phyloP scores from a whole-genome alignment of 768 basidiomycete genomes.

The Omphalotus guepiniiformis region DNA sequence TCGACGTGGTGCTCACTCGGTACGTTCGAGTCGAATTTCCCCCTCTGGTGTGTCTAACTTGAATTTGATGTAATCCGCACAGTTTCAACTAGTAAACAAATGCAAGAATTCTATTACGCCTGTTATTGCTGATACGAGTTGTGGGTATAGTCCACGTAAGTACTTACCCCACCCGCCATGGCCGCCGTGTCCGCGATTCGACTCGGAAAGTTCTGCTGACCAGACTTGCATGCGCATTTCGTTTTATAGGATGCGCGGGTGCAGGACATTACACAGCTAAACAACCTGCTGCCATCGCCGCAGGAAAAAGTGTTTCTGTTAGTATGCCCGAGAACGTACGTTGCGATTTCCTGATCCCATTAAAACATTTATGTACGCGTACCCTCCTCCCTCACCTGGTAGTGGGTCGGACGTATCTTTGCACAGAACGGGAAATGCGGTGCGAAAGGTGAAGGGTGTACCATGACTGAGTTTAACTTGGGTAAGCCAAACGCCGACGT shows the following conservation, averaged over 20 bases:
- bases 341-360: neutral
- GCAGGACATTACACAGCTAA: conserved; percentile 17
- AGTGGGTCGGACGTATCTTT: conserved; percentile 42
- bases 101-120: conserved; percentile 27
- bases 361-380: neutral
- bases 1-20: too few relatives aligned
- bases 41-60: too few relatives aligned
- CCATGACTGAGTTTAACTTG: conserved; percentile 36
- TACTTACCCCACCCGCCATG: neutral
- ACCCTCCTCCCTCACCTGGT: neutral
- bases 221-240: conserved; percentile 25
- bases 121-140: conserved; percentile 32
- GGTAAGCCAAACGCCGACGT: conserved; percentile 22
- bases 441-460: conserved; percentile 32
- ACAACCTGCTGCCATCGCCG: conserved; percentile 27
- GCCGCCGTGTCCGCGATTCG: conserved; percentile 15
- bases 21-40: too few relatives aligned
- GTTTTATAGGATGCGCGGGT: conserved; percentile 14
- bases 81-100: conserved; percentile 31
- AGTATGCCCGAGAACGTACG: conserved; percentile 25
- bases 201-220: conserved; percentile 29
- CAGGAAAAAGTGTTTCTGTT: conserved; percentile 24
- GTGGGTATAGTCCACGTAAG: conserved; percentile 36
- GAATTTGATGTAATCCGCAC: too few relatives aligned
- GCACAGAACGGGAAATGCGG: conserved; percentile 33